A percentile compares a stretch with the other conserved stretches of the same genome.
phyloP scores from a whole-genome alignment of 352 stramenopile species.

The Phytophthora nicotianae region DNA sequence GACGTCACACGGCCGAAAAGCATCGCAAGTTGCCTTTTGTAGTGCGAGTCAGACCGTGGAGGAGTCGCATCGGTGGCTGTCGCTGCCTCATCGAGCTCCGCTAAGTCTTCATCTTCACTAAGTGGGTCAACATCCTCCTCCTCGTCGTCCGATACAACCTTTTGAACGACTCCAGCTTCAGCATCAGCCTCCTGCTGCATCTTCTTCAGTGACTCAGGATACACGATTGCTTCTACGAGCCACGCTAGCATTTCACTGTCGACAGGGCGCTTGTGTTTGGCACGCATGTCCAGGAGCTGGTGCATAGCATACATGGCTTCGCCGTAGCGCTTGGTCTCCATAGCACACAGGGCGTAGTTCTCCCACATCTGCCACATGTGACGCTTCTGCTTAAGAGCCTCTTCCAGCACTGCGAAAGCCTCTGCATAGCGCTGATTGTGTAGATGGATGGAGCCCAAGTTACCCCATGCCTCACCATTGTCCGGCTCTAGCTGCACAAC shows the following conservation, averaged over 20 bases:
- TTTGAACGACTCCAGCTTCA: conserved; percentile 30
- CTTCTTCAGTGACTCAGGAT: conserved; percentile 52
- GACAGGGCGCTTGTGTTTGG: conserved; percentile 80
- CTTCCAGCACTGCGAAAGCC: conserved; percentile 82
- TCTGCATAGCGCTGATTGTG: conserved; percentile 73
- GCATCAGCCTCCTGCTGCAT: conserved; percentile 42
- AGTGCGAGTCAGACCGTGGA: conserved; percentile 58
- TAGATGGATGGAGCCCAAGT: conserved; percentile 95
- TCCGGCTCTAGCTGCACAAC: conserved; percentile 95
- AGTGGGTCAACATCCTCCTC: conserved; percentile 32
- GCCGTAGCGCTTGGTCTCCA: conserved; percentile 75
- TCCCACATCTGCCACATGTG: conserved; percentile 95
- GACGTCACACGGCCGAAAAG: conserved; percentile 81
- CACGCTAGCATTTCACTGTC: conserved; percentile 82
- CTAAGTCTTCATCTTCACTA: conserved; percentile 52
- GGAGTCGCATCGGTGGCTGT: conserved; percentile 53
- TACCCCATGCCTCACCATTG: conserved; percentile 95
- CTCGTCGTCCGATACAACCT: conserved; percentile 26
- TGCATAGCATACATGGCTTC: conserved; percentile 87
- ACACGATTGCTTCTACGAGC: conserved; percentile 84
- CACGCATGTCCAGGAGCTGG: conserved; percentile 78
- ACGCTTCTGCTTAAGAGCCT: conserved; percentile 91
- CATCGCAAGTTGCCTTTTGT: conserved; percentile 78
- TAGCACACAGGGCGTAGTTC: conserved; percentile 85
- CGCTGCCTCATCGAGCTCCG: conserved; percentile 53